Evolutionary conservation across 2,329 filamentous ascomycete genomes (phyloP).

Genomic region (Xylaria sp.): DNA sequence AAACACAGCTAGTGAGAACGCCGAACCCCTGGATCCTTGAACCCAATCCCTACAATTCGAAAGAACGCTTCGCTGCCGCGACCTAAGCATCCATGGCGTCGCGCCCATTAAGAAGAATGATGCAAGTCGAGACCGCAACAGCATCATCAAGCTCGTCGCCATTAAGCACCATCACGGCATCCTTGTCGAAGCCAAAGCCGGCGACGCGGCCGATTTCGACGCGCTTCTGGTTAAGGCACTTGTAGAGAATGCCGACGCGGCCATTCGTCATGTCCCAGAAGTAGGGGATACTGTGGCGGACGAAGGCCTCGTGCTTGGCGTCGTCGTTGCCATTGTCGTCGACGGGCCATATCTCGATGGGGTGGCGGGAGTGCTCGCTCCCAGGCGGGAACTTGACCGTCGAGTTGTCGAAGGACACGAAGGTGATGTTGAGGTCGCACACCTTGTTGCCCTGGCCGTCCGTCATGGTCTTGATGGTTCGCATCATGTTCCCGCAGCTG

Average conservation of each 20-base stretch:
- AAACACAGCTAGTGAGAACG: conserved; percentile 20
- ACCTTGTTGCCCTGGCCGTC: conserved; percentile 43
- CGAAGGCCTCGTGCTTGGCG: conserved; percentile 50
- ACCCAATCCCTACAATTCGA: background rate
- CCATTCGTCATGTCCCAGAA: conserved; percentile 51
- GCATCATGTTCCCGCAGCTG: conserved; percentile 52
- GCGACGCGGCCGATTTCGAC: conserved; percentile 48
- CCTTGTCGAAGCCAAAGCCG: conserved; percentile 49
- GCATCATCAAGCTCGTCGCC: conserved; percentile 48
- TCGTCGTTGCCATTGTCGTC: conserved; percentile 38
- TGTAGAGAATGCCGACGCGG: conserved; percentile 48
- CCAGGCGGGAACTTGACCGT: conserved; percentile 47
- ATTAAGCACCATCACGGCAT: conserved; percentile 48
- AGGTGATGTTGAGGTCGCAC: conserved; percentile 52
- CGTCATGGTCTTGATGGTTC: conserved; percentile 50
- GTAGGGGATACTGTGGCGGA: conserved; percentile 49
- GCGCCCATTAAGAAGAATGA: conserved; percentile 50
- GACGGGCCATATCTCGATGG: conserved; percentile 49
- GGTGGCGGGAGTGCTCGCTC: conserved; percentile 47
- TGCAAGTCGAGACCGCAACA: conserved; percentile 47
- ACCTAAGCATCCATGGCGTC: conserved; percentile 49
- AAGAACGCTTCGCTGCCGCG: background rate
- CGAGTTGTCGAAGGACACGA: conserved; percentile 48
- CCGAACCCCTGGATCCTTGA: conserved; percentile 19
- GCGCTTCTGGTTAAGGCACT: conserved; percentile 50